These are phyloP conservation scores for Prunus persica DNA, from an alignment of 306 rosid species.

Conservation along the genomic window DNA sequence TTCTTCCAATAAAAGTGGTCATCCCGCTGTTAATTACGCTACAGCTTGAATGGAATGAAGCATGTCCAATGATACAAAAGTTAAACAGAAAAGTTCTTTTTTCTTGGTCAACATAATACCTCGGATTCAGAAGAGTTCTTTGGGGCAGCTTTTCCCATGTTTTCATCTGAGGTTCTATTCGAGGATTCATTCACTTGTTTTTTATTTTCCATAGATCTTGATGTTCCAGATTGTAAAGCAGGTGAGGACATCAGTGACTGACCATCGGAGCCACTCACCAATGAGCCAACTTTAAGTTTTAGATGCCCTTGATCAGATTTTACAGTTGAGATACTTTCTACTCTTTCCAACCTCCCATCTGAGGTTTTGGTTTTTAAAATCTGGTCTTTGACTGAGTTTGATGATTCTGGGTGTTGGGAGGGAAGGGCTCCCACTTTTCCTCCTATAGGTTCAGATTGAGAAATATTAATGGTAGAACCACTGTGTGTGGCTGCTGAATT, in stretches of 20 bases:
- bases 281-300: constrained; percentile 56
- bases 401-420: constrained; percentile 47
- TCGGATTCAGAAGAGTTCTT: constrained; percentile 54
- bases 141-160: constrained; percentile 39
- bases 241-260: constrained; percentile 51
- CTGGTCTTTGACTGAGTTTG: constrained; percentile 61
- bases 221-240: constrained; percentile 52
- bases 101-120: constrained; percentile 41
- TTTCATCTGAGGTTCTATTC: constrained; percentile 60
- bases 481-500: constrained; percentile 48
- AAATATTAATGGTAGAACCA: constrained; percentile 43
- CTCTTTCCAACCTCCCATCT: constrained; percentile 66
- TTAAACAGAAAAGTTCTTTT: not conserved
- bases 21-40: not conserved
- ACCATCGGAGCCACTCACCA: constrained; percentile 64
- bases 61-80: constrained; percentile 7
- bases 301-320: constrained; percentile 71
- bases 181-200: constrained; percentile 64
- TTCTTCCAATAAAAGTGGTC: not conserved
- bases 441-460: constrained; percentile 59
- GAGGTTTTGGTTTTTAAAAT: constrained; percentile 42
- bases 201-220: constrained; percentile 63
- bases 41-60: not conserved
- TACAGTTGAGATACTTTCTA: constrained; percentile 39
- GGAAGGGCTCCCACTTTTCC: constrained; percentile 42